Conservation (phyloP, 768 basidiomycete species). For the Boletus subparvulus region DNA sequence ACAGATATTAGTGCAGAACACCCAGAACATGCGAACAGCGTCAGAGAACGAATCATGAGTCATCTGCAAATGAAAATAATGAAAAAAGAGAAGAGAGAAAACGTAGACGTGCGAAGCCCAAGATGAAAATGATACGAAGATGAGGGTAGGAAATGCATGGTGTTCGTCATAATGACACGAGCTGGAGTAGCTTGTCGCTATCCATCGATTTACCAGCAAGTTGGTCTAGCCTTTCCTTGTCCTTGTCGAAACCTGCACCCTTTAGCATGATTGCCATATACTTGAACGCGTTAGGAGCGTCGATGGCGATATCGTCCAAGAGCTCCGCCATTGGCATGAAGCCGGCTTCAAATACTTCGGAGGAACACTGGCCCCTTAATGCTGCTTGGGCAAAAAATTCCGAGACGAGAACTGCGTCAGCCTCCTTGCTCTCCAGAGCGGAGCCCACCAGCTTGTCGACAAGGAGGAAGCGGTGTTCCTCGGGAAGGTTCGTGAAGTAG, state of each 20-base stretch:
- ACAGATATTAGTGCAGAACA: constrained; percentile 33
- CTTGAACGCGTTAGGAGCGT: constrained; percentile 83
- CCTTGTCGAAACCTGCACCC: constrained; percentile 57
- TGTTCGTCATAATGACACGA: constrained; percentile 45
- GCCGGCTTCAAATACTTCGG: constrained; percentile 70
- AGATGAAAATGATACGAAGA: constrained; percentile 13
- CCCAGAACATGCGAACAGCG: constrained; percentile 24
- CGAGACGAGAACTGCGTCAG: constrained; percentile 74
- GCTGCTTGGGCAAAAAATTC: constrained; percentile 67
- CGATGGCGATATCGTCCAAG: constrained; percentile 86
- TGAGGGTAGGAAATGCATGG: constrained; percentile 15
- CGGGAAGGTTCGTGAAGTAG: constrained; percentile 76
- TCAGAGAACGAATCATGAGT: constrained; percentile 23
- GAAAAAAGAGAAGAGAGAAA: background rate
- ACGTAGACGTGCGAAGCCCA: constrained; percentile 14
- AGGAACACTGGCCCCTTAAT: constrained; percentile 58
- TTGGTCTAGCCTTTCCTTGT: constrained; percentile 55
- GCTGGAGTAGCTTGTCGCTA: constrained; percentile 55
- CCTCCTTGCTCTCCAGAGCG: constrained; percentile 80
- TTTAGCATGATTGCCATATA: constrained; percentile 75
- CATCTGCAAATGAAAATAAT: constrained; percentile 8
- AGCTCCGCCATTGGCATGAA: constrained; percentile 67
- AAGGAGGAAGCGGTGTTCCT: constrained; percentile 59
- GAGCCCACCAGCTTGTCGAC: constrained; percentile 72
- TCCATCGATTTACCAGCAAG: constrained; percentile 64